Evolutionary conservation across 192 early-diverging fungal species (phyloP), one percentile per base, ranked within the genome.

Genomic region (Cetraspora pellucida): DNA sequence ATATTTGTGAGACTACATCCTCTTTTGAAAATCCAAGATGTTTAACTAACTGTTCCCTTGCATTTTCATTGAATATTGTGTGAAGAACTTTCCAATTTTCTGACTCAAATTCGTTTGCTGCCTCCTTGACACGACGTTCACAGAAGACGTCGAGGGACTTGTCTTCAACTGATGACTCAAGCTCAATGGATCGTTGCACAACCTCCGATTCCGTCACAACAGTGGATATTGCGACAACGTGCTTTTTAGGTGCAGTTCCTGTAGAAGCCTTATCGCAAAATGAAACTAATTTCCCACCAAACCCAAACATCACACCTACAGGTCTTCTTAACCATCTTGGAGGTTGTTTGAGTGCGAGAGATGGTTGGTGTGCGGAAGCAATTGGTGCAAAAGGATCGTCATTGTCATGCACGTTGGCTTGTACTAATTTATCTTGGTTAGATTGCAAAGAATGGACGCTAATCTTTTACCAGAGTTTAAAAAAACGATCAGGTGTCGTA

Each of bases 271-370:
- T 79, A 70, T 87, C 85, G 69, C 87, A 84, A 79, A 98, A 97
- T 63, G 81, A 82, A 21, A 94, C 92, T 16, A 98, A 86, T 80
- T 95, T 92, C 44, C 95, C 94, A 77, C 96, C 96, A 78, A 96
- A 98, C 6, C 93, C 92, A 87, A 94, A 99, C 1, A 89, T 83
- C 1, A 89, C 94, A 16, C 95, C 95, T 0, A 91, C 91, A 23
- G 96, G 96, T 2, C 95, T 85, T 25, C 92, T 90, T 28, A 97
- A 87, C 97, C 97, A 99, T 82, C 96, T 96, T 2, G 63, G 63
- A 65, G 98, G 93, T 49, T 93, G 88, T 72, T 90, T 91, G 10
- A 95, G 84, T 23, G 89, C 80, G 72, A 94, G 47, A 47, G 64
- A 63, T 19, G 23, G 59, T 55, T 77, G 81, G 63, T 50, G 77